Evolutionary conservation across 192 early-diverging fungal genomes (phyloP), one percentile per base, ranked within the genome.

Genomic region (Linderina pennispora): DNA sequence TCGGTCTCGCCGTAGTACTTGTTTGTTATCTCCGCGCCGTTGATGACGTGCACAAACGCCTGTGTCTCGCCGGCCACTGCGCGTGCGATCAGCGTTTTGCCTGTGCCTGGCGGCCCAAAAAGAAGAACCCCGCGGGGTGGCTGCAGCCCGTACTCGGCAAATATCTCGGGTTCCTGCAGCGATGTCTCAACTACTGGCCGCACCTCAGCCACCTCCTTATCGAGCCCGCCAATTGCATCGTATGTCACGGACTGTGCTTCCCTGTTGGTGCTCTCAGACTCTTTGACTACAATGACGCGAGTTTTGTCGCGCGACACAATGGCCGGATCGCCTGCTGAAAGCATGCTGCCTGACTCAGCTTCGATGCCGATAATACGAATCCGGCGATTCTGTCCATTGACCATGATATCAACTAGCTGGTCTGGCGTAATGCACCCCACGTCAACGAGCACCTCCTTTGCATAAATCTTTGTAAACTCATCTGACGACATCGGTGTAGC

Each of bases 1-100:
- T 99, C 96, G 0, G 91, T 92, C 50, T 99, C 92, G 43, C 96
- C 96, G 53, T 91, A 88, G 65, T 77, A 97, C 53, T 88, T 88
- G 58, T 86, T 84, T 4, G 91, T 67, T 23, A 97, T 79, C 48
- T 97, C 94, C 0, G 94, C 85, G 0, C 94, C 96, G 48, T 95
- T 99, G 17, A 99, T 80, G 18, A 84, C 65, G n/a, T 86, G 84
- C 2, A 88, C 74, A 55, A 78, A 68, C 0, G 84, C 81, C 1
- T 75, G 70, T n/a, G 83, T 88, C 40, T 87, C 86, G 5, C 74
- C 53, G 0, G 90, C 92, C 0, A 95, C 86, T 10, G 88, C 84
- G n/a, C 90, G 76, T 0, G 92, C 94, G 34, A 97, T 80, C 21
- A 97, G 74, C 8, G 94, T 97, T 62, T 97, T 97, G n/a, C 94